A percentile compares a stretch with the other conserved stretches of the same genome.
phyloP scores from a whole-genome alignment of 805 yeast genomes.

The Ogataea zsoltii region DNA sequence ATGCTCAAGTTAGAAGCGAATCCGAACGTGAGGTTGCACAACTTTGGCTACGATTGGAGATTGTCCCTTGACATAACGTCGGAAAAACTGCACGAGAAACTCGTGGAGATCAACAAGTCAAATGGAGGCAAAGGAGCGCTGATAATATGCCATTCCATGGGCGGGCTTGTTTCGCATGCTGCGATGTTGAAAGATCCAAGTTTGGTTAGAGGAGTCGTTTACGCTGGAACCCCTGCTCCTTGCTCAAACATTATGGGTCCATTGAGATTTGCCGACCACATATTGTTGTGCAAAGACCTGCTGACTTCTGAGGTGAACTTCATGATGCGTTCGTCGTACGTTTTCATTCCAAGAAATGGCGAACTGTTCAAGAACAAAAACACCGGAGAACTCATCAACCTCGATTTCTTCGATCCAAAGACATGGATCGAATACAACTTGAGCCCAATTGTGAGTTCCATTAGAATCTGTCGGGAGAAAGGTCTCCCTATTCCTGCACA shows the following conservation, averaged over 20 bases:
- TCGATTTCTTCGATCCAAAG: constrained; percentile 80
- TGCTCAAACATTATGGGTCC: constrained; percentile 90
- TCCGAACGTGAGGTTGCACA: constrained; percentile 61
- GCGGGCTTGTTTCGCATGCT: constrained; percentile 83
- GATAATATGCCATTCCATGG: constrained; percentile 92
- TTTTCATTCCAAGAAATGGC: constrained; percentile 76
- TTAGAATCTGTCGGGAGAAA: constrained; percentile 32
- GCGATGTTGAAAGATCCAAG: constrained; percentile 69
- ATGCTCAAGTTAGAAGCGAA: constrained; percentile 53
- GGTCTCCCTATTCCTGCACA: constrained; percentile 17
- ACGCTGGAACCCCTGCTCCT: constrained; percentile 81
- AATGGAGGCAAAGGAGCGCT: constrained; percentile 58
- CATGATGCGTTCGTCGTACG: constrained; percentile 82
- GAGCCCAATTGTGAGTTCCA: constrained; percentile 65
- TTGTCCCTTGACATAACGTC: constrained; percentile 61
- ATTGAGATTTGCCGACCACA: constrained; percentile 75
- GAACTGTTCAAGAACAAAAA: constrained; percentile 65
- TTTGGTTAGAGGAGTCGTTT: constrained; percentile 71
- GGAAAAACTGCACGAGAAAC: constrained; percentile 48
- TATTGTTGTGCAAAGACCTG: constrained; percentile 69
- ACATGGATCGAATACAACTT: constrained; percentile 77
- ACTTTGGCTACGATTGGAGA: constrained; percentile 96
- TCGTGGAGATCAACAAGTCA: constrained; percentile 45
- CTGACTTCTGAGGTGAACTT: constrained; percentile 81
- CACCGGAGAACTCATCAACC: constrained; percentile 56